A percentile compares a stretch with the other conserved stretches of the same genome.
Evolutionary conservation across 2,329 filamentous ascomycete genomes (phyloP).

Genomic region (Harringtonia aguacate): DNA sequence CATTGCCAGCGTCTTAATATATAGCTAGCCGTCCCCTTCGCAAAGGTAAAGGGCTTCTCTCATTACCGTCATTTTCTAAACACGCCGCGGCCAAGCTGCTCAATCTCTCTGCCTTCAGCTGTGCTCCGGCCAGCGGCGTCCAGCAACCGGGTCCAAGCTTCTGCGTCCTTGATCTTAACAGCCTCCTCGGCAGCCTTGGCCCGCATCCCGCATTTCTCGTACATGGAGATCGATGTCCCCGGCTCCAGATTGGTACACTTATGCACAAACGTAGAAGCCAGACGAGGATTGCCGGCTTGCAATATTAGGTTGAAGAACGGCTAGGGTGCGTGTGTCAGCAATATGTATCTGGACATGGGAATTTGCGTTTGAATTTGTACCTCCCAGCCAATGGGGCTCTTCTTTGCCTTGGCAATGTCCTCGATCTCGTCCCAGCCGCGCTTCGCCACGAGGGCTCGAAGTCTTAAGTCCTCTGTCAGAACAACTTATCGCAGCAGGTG

Average conservation of each 20-base stretch:
- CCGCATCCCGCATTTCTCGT: constrained; percentile 87
- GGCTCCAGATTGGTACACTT: constrained; percentile 68
- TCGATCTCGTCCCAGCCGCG: constrained; percentile 90
- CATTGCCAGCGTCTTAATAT: too few relatives aligned
- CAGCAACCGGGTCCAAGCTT: constrained; percentile 62
- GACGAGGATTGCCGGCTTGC: constrained; percentile 77
- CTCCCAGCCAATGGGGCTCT: constrained; percentile 95
- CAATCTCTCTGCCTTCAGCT: constrained; percentile 64
- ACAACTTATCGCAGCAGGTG: too few relatives aligned
- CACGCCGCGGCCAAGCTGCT: constrained; percentile 56
- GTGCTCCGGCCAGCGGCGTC: constrained; percentile 62
- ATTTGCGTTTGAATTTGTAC: too few relatives aligned
- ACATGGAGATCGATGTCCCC: constrained; percentile 76
- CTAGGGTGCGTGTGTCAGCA: constrained; percentile 25
- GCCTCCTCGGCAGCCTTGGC: constrained; percentile 89
- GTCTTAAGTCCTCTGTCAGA: constrained; percentile 28
- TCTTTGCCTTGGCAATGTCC: constrained; percentile 66
- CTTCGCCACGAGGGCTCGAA: constrained; percentile 80
- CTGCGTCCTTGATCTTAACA: constrained; percentile 66
- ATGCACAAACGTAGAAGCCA: constrained; percentile 74
- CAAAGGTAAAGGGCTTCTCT: not conserved
- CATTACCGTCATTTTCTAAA: constrained; percentile 33
- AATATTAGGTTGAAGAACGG: constrained; percentile 88
- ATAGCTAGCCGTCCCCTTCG: not conserved
- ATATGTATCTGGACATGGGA: too few relatives aligned